Base-by-base conservation (phyloP, 768 basidiomycete genomes). In the Albatrellus ellisii region DNA sequence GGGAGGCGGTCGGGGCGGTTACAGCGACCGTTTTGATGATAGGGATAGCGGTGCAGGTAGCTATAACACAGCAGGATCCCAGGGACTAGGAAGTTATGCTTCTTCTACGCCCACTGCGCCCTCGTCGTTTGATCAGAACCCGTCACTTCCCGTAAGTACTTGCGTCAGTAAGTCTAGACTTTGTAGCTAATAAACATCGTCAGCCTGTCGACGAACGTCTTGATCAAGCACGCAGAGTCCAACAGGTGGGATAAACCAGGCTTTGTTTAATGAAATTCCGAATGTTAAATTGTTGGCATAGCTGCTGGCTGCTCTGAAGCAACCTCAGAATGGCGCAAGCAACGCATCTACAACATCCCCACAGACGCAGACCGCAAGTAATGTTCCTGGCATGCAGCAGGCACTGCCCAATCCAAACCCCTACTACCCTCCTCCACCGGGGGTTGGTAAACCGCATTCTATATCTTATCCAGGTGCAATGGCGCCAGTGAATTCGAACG, bases 161-260 rank as follows among this genome's bases (percentile, higher is more conserved):
- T 31, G n/a, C 38, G 15, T 9, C 36, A 12, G 24, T 32, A 4
- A 26, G 2, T 6, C 20, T 9, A 18, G n/a, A 5, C 18, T 33
- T 27, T 12, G n/a, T 26, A 4, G 28, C 29, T 21, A 21, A 20
- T 39, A 50, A 45, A 34, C 26, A 32, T 17, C 37, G 26, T 31
- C 47, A 77, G 72, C 62, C 68, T 29, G 58, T 64, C 9, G 85
- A 90, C 44, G 86, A 90, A 38, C 80, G 88, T 10, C 65, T 92
- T 15, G 89, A 92, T 53, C 84, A 90, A 66, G 87, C 88, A 6
- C 74, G 79, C 42, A 82, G 74, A 59, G 86, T 91, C 7, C 88
- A 90, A 55, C 83, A 88, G 52, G 74, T 77, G 12, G 15, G 24
- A n/a, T n/a, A n/a, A 37, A 39, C 6, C 1, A 26, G 14, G 27